Base-by-base conservation (phyloP, 2,329 filamentous ascomycete species). In the Cytospora chrysosperma region DNA sequence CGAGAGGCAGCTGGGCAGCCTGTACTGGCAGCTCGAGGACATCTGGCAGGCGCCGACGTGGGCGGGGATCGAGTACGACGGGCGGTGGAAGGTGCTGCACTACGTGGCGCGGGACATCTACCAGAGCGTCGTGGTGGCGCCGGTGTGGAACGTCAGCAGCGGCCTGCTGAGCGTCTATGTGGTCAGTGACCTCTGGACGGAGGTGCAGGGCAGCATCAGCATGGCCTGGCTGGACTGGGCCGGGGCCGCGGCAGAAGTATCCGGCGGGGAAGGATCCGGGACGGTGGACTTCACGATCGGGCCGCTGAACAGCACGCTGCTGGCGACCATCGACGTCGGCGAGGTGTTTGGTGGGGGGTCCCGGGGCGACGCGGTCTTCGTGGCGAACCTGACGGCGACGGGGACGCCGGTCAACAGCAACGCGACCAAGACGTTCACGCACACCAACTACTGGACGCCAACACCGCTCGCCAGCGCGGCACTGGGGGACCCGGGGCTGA, bases 11-110 rank as follows among this genome's bases (percentile, higher is more conserved):
- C 77, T 88, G 2, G 86, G 85, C 0, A 80, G 78, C 13, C 70
- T 89, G 6, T 88, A 88, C 71, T 89, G 86, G 86, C 86, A 88
- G 69, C 75, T 89, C 1, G 85, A 88, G 67, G 86, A 88, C 68
- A 82, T 86, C 63, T 87, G 85, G 85, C 84, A 86, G 67, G 85
- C 84, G 1, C 85, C 86, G 0, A 86, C 84, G 0, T 88, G 86
- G 85, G 83, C 85, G 0, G 82, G 84, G 0, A 82, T 88, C 37
- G 86, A 88, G 70, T 87, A 87, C 65, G 82, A 83, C 56, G 85
- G 85, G 0, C 75, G 86, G 1, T 88, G 85, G 85, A 88, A 88
- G 70, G 78, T 86, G 0, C 72, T 88, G 21, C 85, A 88, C 64
- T 85, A 88, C 62, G 75, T 79, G 1, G 80, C 82, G 3, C 82